phyloP scores from a whole-genome alignment of 2,329 filamentous ascomycete genomes.

The Kalaharituber pfeilii region DNA sequence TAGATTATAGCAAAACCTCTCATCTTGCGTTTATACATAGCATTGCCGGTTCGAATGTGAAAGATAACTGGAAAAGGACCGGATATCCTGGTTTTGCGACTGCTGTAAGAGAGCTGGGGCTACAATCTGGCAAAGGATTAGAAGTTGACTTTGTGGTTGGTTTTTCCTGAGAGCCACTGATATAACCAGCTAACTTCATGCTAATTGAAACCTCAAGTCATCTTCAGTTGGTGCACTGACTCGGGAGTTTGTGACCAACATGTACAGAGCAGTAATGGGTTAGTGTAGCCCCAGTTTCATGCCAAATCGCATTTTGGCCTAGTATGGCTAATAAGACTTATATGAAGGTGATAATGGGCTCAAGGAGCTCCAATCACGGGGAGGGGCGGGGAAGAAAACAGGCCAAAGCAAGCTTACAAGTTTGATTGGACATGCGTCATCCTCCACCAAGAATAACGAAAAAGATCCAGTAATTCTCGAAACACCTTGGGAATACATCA shows the following conservation, averaged over 20 bases:
- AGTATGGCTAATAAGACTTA: not conserved
- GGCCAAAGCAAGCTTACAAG: not conserved
- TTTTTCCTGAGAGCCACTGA: slow-evolving; percentile 9
- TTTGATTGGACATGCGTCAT: not conserved
- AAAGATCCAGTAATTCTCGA: slow-evolving; percentile 8
- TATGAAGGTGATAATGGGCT: slow-evolving; percentile 30
- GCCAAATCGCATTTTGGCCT: not conserved
- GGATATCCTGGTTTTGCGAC: slow-evolving; percentile 59
- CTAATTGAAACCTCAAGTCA: no score
- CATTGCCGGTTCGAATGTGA: slow-evolving; percentile 44
- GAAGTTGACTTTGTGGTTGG: slow-evolving; percentile 57
- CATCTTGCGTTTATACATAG: slow-evolving; percentile 68
- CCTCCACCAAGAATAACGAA: slow-evolving; percentile 14
- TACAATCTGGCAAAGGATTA: slow-evolving; percentile 38
- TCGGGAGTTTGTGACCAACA: slow-evolving; percentile 42
- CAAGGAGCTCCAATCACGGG: slow-evolving; percentile 29
- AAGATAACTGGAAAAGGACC: slow-evolving; percentile 34
- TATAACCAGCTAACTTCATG: no score
- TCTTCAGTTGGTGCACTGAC: slow-evolving; percentile 70
- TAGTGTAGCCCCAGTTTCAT: not conserved
- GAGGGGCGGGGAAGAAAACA: slow-evolving; percentile 8
- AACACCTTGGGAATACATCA: slow-evolving; percentile 21
- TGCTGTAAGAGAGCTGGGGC: slow-evolving; percentile 46
- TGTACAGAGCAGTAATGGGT: slow-evolving; percentile 26
- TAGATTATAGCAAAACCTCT: slow-evolving; percentile 62